phyloP scores from a whole-genome alignment of 306 rosid genomes.

The Dryas alaskensis region DNA sequence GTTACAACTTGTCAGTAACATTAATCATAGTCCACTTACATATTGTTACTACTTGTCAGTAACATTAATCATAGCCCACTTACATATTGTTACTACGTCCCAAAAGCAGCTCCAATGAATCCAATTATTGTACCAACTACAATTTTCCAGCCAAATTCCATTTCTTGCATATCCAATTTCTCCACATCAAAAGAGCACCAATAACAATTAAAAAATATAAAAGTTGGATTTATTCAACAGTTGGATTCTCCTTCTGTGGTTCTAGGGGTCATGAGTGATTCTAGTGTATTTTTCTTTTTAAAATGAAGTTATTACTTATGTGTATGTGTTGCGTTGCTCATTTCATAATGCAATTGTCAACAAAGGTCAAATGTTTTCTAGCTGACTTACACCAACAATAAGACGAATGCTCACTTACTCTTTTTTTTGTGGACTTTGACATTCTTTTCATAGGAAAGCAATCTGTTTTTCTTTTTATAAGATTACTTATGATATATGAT shows the following conservation, averaged over 20 bases:
- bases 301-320: background rate
- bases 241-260: background rate
- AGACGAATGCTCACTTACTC: background rate
- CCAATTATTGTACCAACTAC: too few species aligned
- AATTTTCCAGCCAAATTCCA: too few species aligned
- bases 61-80: too few species aligned
- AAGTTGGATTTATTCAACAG: background rate
- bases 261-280: background rate
- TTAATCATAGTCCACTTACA: too few species aligned
- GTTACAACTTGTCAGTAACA: too few species aligned
- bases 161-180: too few species aligned
- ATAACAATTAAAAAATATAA: too few species aligned
- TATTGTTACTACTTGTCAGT: too few species aligned
- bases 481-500: background rate
- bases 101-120: too few species aligned
- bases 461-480: background rate
- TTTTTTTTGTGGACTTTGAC: background rate
- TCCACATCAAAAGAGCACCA: too few species aligned
- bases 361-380: background rate
- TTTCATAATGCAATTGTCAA: background rate
- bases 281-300: background rate
- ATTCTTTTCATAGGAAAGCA: background rate
- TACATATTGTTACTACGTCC: too few species aligned
- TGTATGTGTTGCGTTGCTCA: background rate
- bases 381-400: background rate